Conservation (phyloP, 768 basidiomycete genomes). For the Pisolithus microcarpus region DNA sequence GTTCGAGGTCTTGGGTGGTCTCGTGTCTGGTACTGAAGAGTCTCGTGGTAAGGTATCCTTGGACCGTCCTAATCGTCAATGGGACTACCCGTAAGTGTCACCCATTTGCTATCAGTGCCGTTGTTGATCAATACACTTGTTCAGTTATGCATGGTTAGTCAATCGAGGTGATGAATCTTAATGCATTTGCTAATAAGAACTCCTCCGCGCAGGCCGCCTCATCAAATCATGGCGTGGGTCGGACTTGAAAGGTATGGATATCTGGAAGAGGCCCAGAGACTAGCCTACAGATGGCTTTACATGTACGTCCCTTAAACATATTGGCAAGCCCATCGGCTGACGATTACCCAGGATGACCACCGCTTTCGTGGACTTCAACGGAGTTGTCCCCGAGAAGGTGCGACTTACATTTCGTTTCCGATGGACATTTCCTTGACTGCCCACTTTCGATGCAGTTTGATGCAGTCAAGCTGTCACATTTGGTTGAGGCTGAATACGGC, state of each 20-base stretch:
- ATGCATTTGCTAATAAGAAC: constrained; percentile 8
- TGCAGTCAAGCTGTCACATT: constrained; percentile 89
- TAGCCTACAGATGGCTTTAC: constrained; percentile 96
- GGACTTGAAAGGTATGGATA: constrained; percentile 95
- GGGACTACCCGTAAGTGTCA: constrained; percentile 85
- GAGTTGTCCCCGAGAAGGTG: constrained; percentile 95
- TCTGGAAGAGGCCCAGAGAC: constrained; percentile 83
- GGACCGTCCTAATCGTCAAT: constrained; percentile 95
- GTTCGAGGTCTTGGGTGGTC: constrained; percentile 92
- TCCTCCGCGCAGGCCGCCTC: constrained; percentile 66
- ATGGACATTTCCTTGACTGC: background rate
- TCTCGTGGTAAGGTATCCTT: constrained; percentile 93
- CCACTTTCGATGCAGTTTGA: constrained; percentile 56
- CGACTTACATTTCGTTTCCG: background rate
- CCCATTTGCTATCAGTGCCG: constrained; percentile 4
- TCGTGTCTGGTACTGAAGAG: constrained; percentile 95
- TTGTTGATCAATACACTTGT: constrained; percentile 5
- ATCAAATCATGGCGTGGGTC: constrained; percentile 99
- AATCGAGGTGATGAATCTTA: background rate
- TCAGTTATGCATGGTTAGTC: constrained; percentile 62
- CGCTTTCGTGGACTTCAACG: constrained; percentile 94
- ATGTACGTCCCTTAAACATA: constrained; percentile 46
- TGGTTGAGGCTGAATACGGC: constrained; percentile 96
- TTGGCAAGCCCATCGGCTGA: constrained; percentile 1
- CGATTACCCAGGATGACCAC: constrained; percentile 70